A percentile compares a stretch with the other conserved stretches of the same genome.
Evolutionary conservation across 768 basidiomycete species (phyloP).

Genomic region (Leucogyrophana mollusca): DNA sequence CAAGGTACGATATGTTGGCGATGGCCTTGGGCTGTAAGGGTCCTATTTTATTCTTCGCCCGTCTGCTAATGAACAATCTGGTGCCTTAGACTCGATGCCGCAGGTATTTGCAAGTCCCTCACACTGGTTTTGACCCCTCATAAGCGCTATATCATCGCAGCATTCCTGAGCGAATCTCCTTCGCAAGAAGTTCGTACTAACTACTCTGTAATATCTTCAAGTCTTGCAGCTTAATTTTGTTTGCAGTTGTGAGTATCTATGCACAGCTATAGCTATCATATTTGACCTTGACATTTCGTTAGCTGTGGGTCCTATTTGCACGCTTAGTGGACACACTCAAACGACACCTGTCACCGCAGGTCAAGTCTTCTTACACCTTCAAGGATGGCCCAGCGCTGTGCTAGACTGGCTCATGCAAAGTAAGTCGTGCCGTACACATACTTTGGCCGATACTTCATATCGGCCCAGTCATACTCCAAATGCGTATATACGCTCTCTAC

Average conservation of each 20-base stretch:
- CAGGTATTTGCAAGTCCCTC: not conserved
- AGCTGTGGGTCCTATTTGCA: slow-evolving; percentile 1
- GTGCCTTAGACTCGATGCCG: slow-evolving; percentile 1
- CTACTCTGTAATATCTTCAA: not conserved
- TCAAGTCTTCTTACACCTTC: not conserved
- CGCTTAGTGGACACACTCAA: not conserved
- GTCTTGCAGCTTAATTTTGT: not conserved
- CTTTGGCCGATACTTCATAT: not conserved
- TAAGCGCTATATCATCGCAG: too few relatives aligned
- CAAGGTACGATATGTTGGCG: slow-evolving; percentile 5
- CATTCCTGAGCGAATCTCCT: too few relatives aligned
- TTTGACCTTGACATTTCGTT: not conserved
- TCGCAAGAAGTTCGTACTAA: too few relatives aligned
- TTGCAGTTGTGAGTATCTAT: not conserved
- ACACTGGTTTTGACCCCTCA: too few relatives aligned
- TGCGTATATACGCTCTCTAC: slow-evolving; percentile 64
- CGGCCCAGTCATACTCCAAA: slow-evolving; percentile 52
- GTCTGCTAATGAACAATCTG: not conserved
- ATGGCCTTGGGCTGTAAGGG: slow-evolving; percentile 2
- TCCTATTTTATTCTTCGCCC: not conserved
- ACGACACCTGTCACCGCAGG: not conserved
- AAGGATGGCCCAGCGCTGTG: slow-evolving; percentile 3
- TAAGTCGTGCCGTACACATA: not conserved
- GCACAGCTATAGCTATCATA: not conserved
- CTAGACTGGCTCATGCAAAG: slow-evolving; percentile 3